phyloP scores from a whole-genome alignment of 2,329 filamentous ascomycete genomes.

The Aspergillus awamori region DNA sequence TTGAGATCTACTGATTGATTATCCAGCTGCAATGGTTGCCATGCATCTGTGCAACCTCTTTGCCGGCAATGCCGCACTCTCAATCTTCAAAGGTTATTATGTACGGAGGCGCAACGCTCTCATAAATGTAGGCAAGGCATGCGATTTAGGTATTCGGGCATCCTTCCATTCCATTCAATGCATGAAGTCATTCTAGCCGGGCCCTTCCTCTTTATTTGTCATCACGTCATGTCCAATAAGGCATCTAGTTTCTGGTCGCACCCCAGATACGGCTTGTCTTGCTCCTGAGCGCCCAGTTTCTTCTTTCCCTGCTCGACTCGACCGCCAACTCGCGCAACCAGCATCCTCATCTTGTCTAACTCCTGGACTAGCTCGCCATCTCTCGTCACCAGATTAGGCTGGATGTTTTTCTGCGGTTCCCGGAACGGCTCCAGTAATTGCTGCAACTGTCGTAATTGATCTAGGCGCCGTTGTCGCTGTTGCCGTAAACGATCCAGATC shows the following conservation, averaged over 20 bases:
- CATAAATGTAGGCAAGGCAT: background rate
- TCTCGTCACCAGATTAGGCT: conserved; percentile 57
- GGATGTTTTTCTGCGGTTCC: conserved; percentile 53
- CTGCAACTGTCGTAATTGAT: conserved; percentile 51
- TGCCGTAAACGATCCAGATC: conserved; percentile 50
- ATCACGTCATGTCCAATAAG: conserved; percentile 39
- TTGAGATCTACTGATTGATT: conserved; percentile 12
- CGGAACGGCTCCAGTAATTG: conserved; percentile 53
- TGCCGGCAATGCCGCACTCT: conserved; percentile 1
- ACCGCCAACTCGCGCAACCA: conserved; percentile 48
- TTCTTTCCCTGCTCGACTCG: conserved; percentile 37
- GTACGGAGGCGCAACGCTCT: background rate
- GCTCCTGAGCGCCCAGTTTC: conserved; percentile 19
- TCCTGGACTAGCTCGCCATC: conserved; percentile 55
- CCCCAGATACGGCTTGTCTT: conserved; percentile 28
- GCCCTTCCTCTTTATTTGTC: background rate
- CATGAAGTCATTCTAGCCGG: background rate
- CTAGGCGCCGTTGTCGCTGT: conserved; percentile 50
- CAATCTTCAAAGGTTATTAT: background rate
- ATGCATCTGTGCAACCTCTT: conserved; percentile 11
- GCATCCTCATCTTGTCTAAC: conserved; percentile 53
- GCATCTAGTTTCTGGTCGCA: conserved; percentile 39
- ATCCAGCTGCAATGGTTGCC: conserved; percentile 8
- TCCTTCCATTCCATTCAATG: background rate
- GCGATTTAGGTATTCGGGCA: background rate